Evolutionary conservation across 2,329 filamentous ascomycete species (phyloP).

Genomic region (Xylaria multiplex): DNA sequence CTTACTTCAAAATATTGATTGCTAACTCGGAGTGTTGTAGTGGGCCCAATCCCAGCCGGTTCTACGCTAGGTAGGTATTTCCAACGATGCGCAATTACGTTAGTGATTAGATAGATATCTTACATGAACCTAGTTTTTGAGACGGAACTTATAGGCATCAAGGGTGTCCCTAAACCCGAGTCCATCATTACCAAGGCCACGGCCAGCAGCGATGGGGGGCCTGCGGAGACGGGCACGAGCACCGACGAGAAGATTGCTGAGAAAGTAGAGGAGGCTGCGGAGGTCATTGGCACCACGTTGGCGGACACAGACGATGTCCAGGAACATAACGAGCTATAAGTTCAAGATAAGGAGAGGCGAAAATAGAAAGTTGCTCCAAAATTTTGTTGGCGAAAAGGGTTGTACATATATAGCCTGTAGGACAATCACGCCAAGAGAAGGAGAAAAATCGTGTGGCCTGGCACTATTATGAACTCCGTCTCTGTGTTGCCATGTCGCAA

Average conservation of each 20-base stretch:
- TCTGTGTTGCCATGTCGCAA: background rate
- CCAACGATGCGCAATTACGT: background rate
- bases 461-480: background rate
- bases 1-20: background rate
- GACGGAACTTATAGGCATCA: conserved; percentile 87
- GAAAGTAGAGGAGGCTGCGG: conserved; percentile 59
- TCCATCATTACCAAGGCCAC: conserved; percentile 55
- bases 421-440: too few species aligned
- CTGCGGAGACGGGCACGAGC: conserved; percentile 46
- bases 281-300: conserved; percentile 62
- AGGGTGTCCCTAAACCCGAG: conserved; percentile 70
- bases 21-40: background rate
- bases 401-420: conserved; percentile 3
- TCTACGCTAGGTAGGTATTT: conserved; percentile 74
- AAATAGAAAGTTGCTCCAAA: background rate
- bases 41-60: conserved; percentile 85
- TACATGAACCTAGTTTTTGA: conserved; percentile 74
- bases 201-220: conserved; percentile 43
- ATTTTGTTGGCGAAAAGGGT: background rate
- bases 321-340: conserved; percentile 70
- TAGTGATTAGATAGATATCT: conserved; percentile 15
- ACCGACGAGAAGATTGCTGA: conserved; percentile 57
- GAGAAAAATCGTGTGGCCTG: background rate
- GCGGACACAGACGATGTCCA: conserved; percentile 65
- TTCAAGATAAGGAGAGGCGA: conserved; percentile 3